Evolutionary conservation across 371 early-diverging fungal species (phyloP), one percentile per base, ranked within the genome.

Genomic region (Rhizopus delemar): DNA sequence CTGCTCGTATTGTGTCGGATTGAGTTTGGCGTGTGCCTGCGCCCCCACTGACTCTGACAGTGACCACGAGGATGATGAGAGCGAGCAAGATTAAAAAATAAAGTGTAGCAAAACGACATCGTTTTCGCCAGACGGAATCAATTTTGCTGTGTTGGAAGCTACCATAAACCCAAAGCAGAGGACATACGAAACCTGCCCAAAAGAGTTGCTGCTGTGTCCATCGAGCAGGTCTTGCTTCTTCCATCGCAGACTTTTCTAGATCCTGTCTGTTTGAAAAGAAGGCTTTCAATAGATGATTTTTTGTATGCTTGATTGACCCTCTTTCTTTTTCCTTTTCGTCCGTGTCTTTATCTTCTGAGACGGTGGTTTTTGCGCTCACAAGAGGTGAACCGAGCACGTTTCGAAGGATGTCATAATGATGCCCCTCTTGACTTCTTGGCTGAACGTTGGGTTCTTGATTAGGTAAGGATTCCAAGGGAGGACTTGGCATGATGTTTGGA

Each of bases 181-280:
- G 66, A 28, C 56, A 60, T 3, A 57, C n/a, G 53, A 66, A 66
- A 0, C 66, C 66, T 9, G 32, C 7, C 56, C 61, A 66, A 49
- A 66, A 66, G 8, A 66, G 9, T 6, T 45, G 39, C 12, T 57
- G 53, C 13, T 46, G 45, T 36, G 56, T 60, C 60, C 60, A 65
- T 41, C 41, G 56, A 0, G 8, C 33, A 4, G 16, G 36, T 28
- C 55, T 55, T 22, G 22, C 51, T 2, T 58, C 5, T 51, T 15
- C 31, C 22, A 22, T 22, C 22, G 22, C 2, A 2, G 22, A 22
- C 9, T 41, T 33, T 22, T 45, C 46, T 8, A 33, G 12, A 28
- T 43, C n/a, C 33, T 35, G 15, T 12, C 4, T 57, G 11, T 43
- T 41, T 33, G 29, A 7, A 12, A 15, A 12, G 8, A 8, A 34